Evolutionary conservation across 176 grass and related monocot species (phyloP).

Genomic region (Calamus simplicifolius): DNA sequence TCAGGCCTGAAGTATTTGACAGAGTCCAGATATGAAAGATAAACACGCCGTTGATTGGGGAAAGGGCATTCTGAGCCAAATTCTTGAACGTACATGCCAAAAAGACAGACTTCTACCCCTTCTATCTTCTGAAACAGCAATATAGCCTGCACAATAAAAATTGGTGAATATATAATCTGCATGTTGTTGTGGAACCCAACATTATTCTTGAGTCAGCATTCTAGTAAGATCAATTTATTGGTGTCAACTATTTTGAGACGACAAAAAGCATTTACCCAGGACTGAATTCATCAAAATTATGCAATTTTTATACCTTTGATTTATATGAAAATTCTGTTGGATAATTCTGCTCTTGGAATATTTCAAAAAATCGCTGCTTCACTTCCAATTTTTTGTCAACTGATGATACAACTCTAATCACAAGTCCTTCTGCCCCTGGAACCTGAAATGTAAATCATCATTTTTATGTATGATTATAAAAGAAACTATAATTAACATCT

Average conservation of each 20-base stretch:
- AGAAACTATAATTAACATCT: not conserved
- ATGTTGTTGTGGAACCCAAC: too few species aligned
- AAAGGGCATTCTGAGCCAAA: constrained; percentile 88
- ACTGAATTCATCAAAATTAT: too few species aligned
- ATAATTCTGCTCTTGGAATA: constrained; percentile 98
- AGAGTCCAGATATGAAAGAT: constrained; percentile 98
- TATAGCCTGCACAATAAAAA: constrained; percentile 69
- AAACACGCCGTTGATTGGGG: constrained; percentile 87
- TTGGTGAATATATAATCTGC: not conserved
- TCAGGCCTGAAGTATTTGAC: constrained; percentile 99
- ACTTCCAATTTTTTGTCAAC: constrained; percentile 99
- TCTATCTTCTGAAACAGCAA: constrained; percentile 99
- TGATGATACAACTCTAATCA: constrained; percentile 98
- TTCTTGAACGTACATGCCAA: constrained; percentile 99
- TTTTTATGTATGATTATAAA: not conserved
- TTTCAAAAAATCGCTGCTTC: constrained; percentile 95
- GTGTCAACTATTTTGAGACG: too few species aligned
- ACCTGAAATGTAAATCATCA: constrained; percentile 43
- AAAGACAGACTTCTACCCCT: constrained; percentile 98
- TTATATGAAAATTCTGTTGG: constrained; percentile 95
- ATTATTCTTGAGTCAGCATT: too few species aligned
- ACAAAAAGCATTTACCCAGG: too few species aligned
- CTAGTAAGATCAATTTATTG: too few species aligned
- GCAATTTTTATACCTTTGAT: constrained; percentile 58
- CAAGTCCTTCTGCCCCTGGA: constrained; percentile 90